A percentile compares a stretch with the other conserved stretches of the same genome.
These are phyloP conservation scores for Kingdonia uniflora DNA, from an alignment of 164 flowering plant genomes.

Conservation along the genomic window DNA sequence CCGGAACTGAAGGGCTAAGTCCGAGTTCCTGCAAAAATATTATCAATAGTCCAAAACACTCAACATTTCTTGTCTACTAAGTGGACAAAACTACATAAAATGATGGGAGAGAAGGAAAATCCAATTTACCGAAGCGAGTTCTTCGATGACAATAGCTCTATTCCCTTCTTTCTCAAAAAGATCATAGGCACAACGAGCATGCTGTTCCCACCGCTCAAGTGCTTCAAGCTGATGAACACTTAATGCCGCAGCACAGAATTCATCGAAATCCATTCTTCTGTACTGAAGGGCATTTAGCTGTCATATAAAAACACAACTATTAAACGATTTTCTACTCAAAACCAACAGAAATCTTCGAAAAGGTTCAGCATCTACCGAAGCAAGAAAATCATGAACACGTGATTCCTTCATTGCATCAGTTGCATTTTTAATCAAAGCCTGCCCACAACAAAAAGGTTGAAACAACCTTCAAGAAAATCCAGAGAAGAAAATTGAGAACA, in stretches of 20 bases:
- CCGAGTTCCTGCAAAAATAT: conserved; percentile 66
- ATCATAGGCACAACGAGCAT: conserved; percentile 83
- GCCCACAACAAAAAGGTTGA: conserved; percentile 14
- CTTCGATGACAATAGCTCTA: conserved; percentile 81
- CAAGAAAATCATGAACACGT: conserved; percentile 55
- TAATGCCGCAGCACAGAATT: conserved; percentile 84
- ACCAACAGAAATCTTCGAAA: too few species aligned
- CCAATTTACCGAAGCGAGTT: conserved; percentile 78
- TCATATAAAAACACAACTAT: conserved; percentile 7
- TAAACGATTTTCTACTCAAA: not conserved
- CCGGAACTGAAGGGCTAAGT: conserved; percentile 73
- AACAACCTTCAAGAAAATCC: conserved; percentile 2
- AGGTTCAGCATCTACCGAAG: conserved; percentile 34
- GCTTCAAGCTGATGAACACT: conserved; percentile 91
- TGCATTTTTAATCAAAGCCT: conserved; percentile 71
- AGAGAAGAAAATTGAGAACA: not conserved
- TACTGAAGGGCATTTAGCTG: conserved; percentile 83
- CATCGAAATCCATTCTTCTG: conserved; percentile 91
- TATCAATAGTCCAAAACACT: too few species aligned
- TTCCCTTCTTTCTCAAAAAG: conserved; percentile 86
- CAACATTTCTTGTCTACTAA: too few species aligned
- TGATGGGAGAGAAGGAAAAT: not conserved
- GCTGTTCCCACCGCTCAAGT: conserved; percentile 89
- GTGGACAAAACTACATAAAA: too few species aligned
- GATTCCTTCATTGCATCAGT: conserved; percentile 98